Evolutionary conservation across 768 basidiomycete species (phyloP), one percentile per base, ranked within the genome.

Genomic region (Paxillus rubicundulus): DNA sequence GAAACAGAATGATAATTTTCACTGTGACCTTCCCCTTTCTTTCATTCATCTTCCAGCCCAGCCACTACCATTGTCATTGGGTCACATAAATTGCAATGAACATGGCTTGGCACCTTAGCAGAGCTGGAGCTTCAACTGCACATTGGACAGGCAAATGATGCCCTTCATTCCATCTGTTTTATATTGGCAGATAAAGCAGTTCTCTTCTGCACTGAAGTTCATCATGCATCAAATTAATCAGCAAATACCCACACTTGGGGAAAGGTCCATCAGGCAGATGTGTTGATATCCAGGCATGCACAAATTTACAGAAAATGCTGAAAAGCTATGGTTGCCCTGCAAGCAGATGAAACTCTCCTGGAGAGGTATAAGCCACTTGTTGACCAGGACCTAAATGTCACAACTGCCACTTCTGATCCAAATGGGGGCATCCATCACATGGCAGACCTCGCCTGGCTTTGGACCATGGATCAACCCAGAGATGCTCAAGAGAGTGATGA

Each of bases 91-190:
- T 4, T 46, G 39, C 21, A 20, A 14, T 14, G 40, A 41, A 12
- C 13, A n/a, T 5, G 52, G 39, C 9, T 18, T 54, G 0, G 36
- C 9, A 2, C 27, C 8, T 24, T 59, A 3, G 45, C 46, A 14
- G 16, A 44, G 12, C 44, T 51, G 40, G 59, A 61, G 33, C 28
- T 45, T 13, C 12, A 46, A n/a, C 51, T 60, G 2, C 1, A 30
- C 3, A 32, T 52, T 43, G 53, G 52, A 3, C 53, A 60, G n/a
- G 61, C 61, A 6, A n/a, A n/a, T n/a, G n/a, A n/a, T n/a, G n/a
- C n/a, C n/a, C n/a, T n/a, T n/a, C n/a, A n/a, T n/a, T n/a, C n/a
- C n/a, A n/a, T n/a, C n/a, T n/a, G n/a, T n/a, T n/a, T n/a, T n/a
- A n/a, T n/a, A n/a, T n/a, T n/a, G n/a, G n/a, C n/a, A n/a, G n/a